Evolutionary conservation across 1,284 basidiomycete genomes (phyloP), one percentile per base, ranked within the genome.

Genomic region (Neonothopanus nambi): DNA sequence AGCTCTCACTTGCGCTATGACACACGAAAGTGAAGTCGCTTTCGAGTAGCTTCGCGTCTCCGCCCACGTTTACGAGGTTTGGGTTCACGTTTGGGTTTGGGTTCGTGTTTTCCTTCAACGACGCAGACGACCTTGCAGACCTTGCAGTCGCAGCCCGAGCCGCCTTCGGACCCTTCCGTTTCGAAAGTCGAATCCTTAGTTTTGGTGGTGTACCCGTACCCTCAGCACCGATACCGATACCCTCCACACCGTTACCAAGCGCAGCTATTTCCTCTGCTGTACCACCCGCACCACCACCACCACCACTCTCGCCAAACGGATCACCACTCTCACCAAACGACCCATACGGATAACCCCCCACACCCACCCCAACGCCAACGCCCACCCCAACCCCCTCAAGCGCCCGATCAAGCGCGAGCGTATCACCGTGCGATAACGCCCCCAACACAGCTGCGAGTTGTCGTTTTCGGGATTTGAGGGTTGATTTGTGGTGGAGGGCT

Each of bases 1-100:
- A n/a, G n/a, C n/a, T 88, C 89, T 84, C 74, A 91, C 89, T 86
- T 60, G 79, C 73, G 69, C 81, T 84, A 52, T 76, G 72, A 67
- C 75, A 83, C 47, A 70, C 66, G 67, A 87, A 89, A 37, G 74
- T 74, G 65, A 91, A 91, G 30, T 75, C 70, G 57, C 65, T 56
- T 48, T 69, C 61, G 21, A 84, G 79, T n/a, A n/a, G n/a, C n/a
- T n/a, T n/a, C n/a, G n/a, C n/a, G n/a, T n/a, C n/a, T n/a, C n/a
- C n/a, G n/a, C n/a, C n/a, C n/a, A n/a, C n/a, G n/a, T n/a, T n/a
- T n/a, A n/a, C n/a, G n/a, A n/a, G n/a, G n/a, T n/a, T n/a, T n/a
- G n/a, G n/a, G n/a, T n/a, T n/a, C 9, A 59, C 47, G 17, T 44
- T n/a, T 15, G 48, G 42, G 5, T 30, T n/a, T 15, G n/a, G n/a